Evolutionary conservation across 2,329 filamentous ascomycete species (phyloP), one percentile per base, ranked within the genome.

Genomic region (Pyricularia sp.): DNA sequence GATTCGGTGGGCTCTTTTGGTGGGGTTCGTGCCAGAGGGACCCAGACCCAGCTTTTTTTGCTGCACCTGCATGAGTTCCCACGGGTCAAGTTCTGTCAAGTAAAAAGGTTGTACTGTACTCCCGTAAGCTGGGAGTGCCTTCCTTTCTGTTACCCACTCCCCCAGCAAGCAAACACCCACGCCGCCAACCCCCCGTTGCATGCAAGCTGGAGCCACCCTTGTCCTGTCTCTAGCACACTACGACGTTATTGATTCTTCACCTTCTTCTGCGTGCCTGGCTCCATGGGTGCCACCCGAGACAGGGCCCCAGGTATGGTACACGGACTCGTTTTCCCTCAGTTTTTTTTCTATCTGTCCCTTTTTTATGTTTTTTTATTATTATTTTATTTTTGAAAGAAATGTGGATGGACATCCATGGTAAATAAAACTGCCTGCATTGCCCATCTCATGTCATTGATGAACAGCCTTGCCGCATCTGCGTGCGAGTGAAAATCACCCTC

Each of bases 271-370:
- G n/a, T 28, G 20, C 31, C 28, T 65, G 26, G 63, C 31, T 65
- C 63, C 63, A 12, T 65, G 28, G 28, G 50, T 59, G 58, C 23
- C 26, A 42, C 28, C 55, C 58, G 66, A 63, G 66, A 28, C 58
- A 68, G 58, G 66, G 66, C 26, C 55, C 66, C 66, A 50, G 59
- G 31, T 30, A 58, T 64, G 30, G 31, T 68, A 59, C 66, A 36
- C 61, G 58, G 55, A 58, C 66, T 58, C 66, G 30, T 23, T 25
- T 36, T 26, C 65, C 36, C 42, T 50, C 42, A n/a, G 14, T 20
- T 50, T 66, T 20, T 42, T 30, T 61, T 50, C 11, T 23, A 10
- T 50, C 42, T 67, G n/a, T 20, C 12, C 25, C 65, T 42, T 67
- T 14, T 65, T n/a, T n/a, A n/a, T n/a, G n/a, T n/a, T 65, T 11